Conservation (phyloP, 768 basidiomycete genomes). For the Suillus placidus region DNA sequence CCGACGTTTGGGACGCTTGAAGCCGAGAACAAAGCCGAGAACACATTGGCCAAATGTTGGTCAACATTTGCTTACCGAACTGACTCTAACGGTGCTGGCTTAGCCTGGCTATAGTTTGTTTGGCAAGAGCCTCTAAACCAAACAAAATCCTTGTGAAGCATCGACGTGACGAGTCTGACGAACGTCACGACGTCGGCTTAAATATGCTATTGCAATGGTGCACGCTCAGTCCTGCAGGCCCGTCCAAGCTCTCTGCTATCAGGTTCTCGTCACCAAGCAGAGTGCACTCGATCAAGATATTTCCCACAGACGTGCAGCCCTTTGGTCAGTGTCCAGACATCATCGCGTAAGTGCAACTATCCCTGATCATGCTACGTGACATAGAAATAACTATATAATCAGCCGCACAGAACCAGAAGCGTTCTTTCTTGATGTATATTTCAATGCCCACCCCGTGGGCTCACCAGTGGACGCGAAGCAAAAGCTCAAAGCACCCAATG, state of each 20-base stretch:
- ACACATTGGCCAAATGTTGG: too few relatives aligned
- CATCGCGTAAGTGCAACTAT: constrained; percentile 53
- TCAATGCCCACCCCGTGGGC: constrained; percentile 65
- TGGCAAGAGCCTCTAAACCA: background rate
- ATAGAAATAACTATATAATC: constrained; percentile 16
- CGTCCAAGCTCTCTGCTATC: constrained; percentile 64
- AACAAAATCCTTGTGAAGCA: background rate
- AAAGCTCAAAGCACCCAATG: constrained; percentile 68
- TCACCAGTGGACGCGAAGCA: constrained; percentile 49
- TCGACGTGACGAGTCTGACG: background rate
- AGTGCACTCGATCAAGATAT: constrained; percentile 68
- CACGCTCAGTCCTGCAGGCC: constrained; percentile 58
- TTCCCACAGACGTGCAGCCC: constrained; percentile 64
- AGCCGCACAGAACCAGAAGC: constrained; percentile 74
- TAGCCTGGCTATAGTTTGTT: too few relatives aligned
- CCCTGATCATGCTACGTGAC: constrained; percentile 6
- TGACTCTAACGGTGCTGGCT: too few relatives aligned
- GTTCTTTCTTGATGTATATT: constrained; percentile 74
- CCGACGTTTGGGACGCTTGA: too few relatives aligned
- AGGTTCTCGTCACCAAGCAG: constrained; percentile 71
- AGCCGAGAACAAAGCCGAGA: too few relatives aligned
- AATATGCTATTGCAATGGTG: constrained; percentile 71
- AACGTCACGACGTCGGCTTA: background rate
- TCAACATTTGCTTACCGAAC: too few relatives aligned
- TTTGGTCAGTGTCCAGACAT: constrained; percentile 63